Conservation (phyloP, 805 yeast species). For the Ogataea corticis region DNA sequence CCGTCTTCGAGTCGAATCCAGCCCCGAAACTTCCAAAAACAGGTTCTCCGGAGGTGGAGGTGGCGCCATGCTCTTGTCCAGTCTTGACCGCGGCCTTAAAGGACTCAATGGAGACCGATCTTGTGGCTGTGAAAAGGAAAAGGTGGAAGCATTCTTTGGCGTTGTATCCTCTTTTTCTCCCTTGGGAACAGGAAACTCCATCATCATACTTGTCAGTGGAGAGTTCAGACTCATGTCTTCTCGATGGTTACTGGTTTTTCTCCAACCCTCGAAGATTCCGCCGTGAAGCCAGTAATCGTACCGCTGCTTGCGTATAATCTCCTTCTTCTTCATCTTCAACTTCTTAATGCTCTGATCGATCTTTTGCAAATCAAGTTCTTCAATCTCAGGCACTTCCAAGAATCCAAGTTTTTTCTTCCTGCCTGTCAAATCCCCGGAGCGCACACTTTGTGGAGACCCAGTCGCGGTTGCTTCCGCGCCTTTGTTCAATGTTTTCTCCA, state of each 20-base stretch:
- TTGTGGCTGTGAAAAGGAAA: background rate
- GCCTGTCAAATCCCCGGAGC: background rate
- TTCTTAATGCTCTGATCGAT: slow-evolving; percentile 15
- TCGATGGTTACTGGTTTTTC: slow-evolving; percentile 2
- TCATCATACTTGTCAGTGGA: slow-evolving; percentile 6
- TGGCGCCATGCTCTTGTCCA: background rate
- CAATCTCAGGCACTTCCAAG: slow-evolving; percentile 6
- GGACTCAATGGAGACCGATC: background rate
- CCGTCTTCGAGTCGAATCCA: slow-evolving; percentile 6
- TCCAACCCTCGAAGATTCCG: slow-evolving; percentile 13
- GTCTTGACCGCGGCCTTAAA: background rate
- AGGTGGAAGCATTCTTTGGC: background rate
- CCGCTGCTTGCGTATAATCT: slow-evolving; percentile 14
- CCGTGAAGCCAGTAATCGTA: slow-evolving; percentile 16
- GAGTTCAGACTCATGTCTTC: slow-evolving; percentile 4
- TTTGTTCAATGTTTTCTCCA: slow-evolving; percentile 4
- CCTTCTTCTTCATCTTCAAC: slow-evolving; percentile 17
- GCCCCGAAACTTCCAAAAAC: slow-evolving; percentile 5
- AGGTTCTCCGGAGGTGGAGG: slow-evolving; percentile 1
- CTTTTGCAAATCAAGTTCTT: slow-evolving; percentile 12
- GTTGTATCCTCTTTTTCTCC: background rate
- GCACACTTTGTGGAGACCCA: background rate
- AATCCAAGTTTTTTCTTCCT: background rate
- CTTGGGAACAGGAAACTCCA: slow-evolving; percentile 3
- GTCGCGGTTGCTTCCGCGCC: background rate